Conservation (phyloP, 768 basidiomycete species). For the Dentipellis fragilis region DNA sequence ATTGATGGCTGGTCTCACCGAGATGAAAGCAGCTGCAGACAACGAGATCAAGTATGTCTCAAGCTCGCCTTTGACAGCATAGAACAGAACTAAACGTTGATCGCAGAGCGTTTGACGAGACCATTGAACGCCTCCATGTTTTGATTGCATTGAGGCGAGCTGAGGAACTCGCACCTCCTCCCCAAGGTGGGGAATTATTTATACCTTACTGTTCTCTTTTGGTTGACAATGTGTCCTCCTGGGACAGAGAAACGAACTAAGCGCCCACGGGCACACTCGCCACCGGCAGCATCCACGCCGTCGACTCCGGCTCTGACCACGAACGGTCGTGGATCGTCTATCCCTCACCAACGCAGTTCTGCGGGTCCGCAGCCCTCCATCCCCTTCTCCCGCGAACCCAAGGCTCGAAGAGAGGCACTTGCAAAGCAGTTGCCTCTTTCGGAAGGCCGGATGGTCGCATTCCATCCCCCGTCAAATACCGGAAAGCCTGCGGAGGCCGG, state of each 20-base stretch:
- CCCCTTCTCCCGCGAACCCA: conserved; percentile 56
- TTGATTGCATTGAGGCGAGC: conserved; percentile 69
- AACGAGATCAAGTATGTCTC: conserved; percentile 49
- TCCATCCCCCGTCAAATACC: conserved; percentile 47
- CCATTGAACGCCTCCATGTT: conserved; percentile 57
- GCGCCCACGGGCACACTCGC: conserved; percentile 63
- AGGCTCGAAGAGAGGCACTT: conserved; percentile 50
- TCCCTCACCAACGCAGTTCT: conserved; percentile 47
- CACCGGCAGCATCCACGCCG: conserved; percentile 39
- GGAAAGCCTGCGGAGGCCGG: conserved; percentile 48
- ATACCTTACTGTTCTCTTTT: neutral
- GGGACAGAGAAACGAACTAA: conserved; percentile 50
- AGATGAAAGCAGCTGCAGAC: conserved; percentile 48
- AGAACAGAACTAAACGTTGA: neutral
- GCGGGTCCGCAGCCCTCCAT: conserved; percentile 41
- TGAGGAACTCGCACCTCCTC: conserved; percentile 34
- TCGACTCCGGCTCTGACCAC: conserved; percentile 18
- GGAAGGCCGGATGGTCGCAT: conserved; percentile 72
- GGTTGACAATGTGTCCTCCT: neutral
- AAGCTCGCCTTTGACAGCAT: neutral
- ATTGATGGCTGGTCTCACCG: conserved; percentile 48
- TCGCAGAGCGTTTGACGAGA: conserved; percentile 58
- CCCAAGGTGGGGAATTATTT: conserved; percentile 35
- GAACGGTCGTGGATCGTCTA: conserved; percentile 38
- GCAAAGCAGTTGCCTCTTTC: conserved; percentile 57